Evolutionary conservation across 306 rosid genomes (phyloP).

Genomic region (Cicer chorassanicum): DNA sequence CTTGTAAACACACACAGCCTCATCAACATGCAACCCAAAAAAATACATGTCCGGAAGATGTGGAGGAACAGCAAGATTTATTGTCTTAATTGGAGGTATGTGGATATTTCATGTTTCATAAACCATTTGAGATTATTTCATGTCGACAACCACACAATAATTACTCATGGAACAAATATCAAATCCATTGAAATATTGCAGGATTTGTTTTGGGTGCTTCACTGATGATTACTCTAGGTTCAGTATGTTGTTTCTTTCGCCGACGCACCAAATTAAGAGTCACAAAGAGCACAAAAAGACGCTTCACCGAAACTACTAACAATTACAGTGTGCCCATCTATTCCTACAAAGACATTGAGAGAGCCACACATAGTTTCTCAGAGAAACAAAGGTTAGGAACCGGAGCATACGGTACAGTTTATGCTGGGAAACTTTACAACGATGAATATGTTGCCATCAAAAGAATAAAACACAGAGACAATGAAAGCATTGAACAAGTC

Average conservation of each 20-base stretch:
- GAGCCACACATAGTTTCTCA: constrained; percentile 83
- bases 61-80: constrained; percentile 65
- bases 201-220: constrained; percentile 62
- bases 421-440: constrained; percentile 71
- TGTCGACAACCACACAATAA: neutral
- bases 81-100: constrained; percentile 78
- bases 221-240: constrained; percentile 52
- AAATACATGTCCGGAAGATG: constrained; percentile 73
- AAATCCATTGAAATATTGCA: constrained; percentile 41
- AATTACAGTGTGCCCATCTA: constrained; percentile 71
- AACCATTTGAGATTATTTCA: neutral
- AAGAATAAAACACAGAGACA: constrained; percentile 70
- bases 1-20: constrained; percentile 51
- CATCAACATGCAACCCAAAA: constrained; percentile 58
- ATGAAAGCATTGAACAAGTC: constrained; percentile 77
- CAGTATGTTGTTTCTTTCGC: constrained; percentile 66
- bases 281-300: constrained; percentile 71
- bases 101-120: neutral
- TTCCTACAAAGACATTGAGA: constrained; percentile 78
- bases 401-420: constrained; percentile 93
- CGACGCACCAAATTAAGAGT: constrained; percentile 62
- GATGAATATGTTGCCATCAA: constrained; percentile 88
- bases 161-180: constrained; percentile 1
- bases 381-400: constrained; percentile 78
- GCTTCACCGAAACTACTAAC: constrained; percentile 75